phyloP scores from a whole-genome alignment of 2,329 filamentous ascomycete species.

The Cercospora sesami region DNA sequence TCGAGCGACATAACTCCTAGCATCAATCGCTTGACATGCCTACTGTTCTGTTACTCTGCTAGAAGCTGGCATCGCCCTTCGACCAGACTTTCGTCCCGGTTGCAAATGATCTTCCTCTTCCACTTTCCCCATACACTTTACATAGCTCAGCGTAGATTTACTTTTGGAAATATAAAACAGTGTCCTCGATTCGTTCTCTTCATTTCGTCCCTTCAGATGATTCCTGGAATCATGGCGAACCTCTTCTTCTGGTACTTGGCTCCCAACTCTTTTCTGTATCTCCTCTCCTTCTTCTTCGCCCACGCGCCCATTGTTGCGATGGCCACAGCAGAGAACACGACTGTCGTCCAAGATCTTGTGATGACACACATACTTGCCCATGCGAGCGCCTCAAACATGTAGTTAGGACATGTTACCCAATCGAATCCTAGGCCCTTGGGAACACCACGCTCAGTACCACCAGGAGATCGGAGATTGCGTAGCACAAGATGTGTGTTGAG shows the following conservation, averaged over 20 bases:
- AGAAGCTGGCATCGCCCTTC: neutral
- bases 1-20: neutral
- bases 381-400: slow-evolving; percentile 85
- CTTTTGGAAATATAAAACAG: neutral
- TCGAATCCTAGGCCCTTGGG: slow-evolving; percentile 81
- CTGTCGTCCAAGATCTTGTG: slow-evolving; percentile 74
- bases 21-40: neutral
- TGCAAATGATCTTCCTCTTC: neutral
- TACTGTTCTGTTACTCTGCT: neutral
- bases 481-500: slow-evolving; percentile 77
- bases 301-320: slow-evolving; percentile 78
- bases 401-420: slow-evolving; percentile 93
- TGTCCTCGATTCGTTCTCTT: neutral
- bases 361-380: slow-evolving; percentile 83
- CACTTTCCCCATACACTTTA: neutral
- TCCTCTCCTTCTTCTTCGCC: slow-evolving; percentile 88
- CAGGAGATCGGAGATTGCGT: slow-evolving; percentile 71
- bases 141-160: neutral
- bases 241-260: slow-evolving; percentile 95
- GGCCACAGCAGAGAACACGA: slow-evolving; percentile 73
- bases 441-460: slow-evolving; percentile 84
- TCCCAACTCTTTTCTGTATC: slow-evolving; percentile 86
- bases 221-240: slow-evolving; percentile 75
- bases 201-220: slow-evolving; percentile 55
- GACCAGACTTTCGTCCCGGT: neutral